Conservation (phyloP, 164 flowering plant genomes). For the Amborella trichopoda region DNA sequence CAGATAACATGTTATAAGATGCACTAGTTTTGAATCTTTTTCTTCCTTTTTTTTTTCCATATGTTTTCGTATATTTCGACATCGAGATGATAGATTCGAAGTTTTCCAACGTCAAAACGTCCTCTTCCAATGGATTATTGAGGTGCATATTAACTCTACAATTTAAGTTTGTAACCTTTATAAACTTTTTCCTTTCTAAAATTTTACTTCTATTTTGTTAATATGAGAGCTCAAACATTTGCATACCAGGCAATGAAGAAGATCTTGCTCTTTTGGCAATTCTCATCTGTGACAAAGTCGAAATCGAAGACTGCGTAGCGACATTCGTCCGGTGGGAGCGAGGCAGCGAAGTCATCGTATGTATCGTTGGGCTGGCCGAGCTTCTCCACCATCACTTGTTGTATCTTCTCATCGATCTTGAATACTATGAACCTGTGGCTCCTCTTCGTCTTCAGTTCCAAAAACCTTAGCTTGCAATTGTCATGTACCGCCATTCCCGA, state of each 20-base stretch:
- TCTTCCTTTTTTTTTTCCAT: too few relatives aligned
- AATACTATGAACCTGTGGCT: constrained; percentile 50
- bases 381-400: constrained; percentile 54
- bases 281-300: constrained; percentile 65
- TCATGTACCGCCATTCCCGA: constrained; percentile 78
- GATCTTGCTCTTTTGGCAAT: constrained; percentile 86
- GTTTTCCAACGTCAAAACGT: too few relatives aligned
- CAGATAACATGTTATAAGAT: too few relatives aligned
- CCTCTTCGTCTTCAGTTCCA: constrained; percentile 65
- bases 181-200: too few relatives aligned
- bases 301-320: constrained; percentile 76
- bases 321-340: constrained; percentile 59
- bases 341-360: constrained; percentile 48
- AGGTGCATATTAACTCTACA: too few relatives aligned
- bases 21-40: too few relatives aligned
- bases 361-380: constrained; percentile 44
- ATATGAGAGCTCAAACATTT: background rate
- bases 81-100: too few relatives aligned
- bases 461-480: constrained; percentile 60
- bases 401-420: constrained; percentile 47
- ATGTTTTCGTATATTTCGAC: too few relatives aligned
- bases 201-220: too few relatives aligned
- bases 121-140: too few relatives aligned
- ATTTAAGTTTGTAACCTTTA: too few relatives aligned
- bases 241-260: constrained; percentile 79